Conservation (phyloP, 1,284 basidiomycete genomes). For the Phylloboletellus chloephorus region DNA sequence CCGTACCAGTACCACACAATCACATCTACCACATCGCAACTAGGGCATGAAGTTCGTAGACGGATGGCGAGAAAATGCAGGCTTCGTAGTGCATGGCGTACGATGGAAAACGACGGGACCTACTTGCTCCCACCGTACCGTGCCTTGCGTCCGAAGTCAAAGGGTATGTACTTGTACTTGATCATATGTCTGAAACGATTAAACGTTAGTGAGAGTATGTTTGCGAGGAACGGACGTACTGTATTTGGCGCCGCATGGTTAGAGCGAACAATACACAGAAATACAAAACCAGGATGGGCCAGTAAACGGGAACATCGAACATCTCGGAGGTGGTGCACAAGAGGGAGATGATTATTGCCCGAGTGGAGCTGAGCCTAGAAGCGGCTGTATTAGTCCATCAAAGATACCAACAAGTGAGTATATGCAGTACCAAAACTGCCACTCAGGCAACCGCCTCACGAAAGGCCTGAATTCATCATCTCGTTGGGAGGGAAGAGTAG, state of each 20-base stretch:
- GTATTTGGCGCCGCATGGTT: constrained; percentile 91
- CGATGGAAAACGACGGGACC: background rate
- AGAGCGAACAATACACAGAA: constrained; percentile 84
- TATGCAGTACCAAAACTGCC: constrained; percentile 83
- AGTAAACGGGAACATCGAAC: constrained; percentile 96
- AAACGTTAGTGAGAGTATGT: background rate
- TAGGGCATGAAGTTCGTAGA: constrained; percentile 9
- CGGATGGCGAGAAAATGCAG: constrained; percentile 3
- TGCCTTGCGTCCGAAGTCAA: constrained; percentile 85
- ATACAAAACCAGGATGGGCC: constrained; percentile 95
- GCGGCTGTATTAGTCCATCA: constrained; percentile 12
- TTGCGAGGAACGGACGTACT: constrained; percentile 49
- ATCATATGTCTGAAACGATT: constrained; percentile 80
- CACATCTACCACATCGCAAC: constrained; percentile 20
- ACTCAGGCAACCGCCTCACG: constrained; percentile 91
- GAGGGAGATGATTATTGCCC: constrained; percentile 79
- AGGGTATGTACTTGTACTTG: constrained; percentile 94
- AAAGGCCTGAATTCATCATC: constrained; percentile 96
- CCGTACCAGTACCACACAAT: constrained; percentile 22
- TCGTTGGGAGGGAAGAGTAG: constrained; percentile 53
- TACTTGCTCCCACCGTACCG: constrained; percentile 53
- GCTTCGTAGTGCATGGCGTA: constrained; percentile 5
- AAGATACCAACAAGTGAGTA: background rate
- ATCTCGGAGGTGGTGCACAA: constrained; percentile 73
- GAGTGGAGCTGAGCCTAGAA: constrained; percentile 84